Conservation (phyloP, 306 rosid species). For the Senna tora region DNA sequence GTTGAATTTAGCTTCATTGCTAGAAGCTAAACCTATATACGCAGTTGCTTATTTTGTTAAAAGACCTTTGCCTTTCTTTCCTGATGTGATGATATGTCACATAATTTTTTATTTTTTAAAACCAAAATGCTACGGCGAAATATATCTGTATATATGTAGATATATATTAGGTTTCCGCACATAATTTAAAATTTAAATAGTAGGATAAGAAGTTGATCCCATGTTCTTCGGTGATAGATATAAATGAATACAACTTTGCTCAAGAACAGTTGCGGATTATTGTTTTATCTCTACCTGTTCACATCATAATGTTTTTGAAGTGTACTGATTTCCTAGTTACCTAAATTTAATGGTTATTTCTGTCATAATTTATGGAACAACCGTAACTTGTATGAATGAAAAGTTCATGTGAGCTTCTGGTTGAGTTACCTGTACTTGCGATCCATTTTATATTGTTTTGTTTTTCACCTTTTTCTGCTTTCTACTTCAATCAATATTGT, state of each 20-base stretch:
- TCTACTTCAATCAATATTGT: not conserved
- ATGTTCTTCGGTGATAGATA: not conserved
- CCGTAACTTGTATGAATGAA: not conserved
- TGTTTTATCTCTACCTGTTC: not conserved
- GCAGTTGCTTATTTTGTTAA: not conserved
- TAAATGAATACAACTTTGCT: too few species aligned
- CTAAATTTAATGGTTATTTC: not conserved
- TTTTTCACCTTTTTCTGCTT: not conserved
- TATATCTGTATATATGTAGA: not conserved
- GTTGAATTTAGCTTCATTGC: not conserved
- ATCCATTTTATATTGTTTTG: not conserved
- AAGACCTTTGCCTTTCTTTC: not conserved
- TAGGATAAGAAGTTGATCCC: not conserved
- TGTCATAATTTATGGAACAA: not conserved
- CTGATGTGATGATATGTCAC: not conserved
- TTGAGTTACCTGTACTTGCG: not conserved
- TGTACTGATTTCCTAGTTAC: not conserved
- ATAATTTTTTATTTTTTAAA: not conserved
- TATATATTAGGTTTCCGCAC: not conserved
- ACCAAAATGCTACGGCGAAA: not conserved
- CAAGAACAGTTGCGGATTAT: not conserved
- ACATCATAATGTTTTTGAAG: not conserved
- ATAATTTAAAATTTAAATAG: not conserved
- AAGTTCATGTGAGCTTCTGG: not conserved
- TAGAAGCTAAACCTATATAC: not conserved